These are phyloP conservation scores for Candida endomychidarum DNA, from an alignment of 805 yeast species.

Conservation along the genomic window DNA sequence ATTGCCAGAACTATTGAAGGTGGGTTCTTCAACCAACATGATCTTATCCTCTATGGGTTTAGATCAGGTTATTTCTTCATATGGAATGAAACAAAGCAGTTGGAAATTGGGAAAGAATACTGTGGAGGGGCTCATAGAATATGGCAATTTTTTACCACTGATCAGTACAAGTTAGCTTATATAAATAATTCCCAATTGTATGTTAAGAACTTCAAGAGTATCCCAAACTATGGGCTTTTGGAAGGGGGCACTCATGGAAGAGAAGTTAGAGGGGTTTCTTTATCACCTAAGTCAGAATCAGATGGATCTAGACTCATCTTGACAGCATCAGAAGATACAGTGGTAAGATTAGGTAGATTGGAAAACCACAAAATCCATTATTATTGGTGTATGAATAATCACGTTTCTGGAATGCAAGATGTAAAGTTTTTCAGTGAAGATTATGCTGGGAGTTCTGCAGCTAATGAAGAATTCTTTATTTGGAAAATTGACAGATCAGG, in stretches of 20 bases:
- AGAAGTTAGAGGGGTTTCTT: conserved; percentile 75
- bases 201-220: conserved; percentile 26
- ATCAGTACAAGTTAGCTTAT: conserved; percentile 50
- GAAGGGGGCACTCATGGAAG: conserved; percentile 84
- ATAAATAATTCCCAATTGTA: conserved; percentile 53
- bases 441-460: conserved; percentile 56
- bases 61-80: conserved; percentile 73
- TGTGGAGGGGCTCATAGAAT: conserved; percentile 94
- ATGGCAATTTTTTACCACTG: conserved; percentile 55
- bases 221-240: conserved; percentile 25
- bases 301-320: conserved; percentile 48
- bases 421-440: conserved; percentile 58
- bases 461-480: conserved; percentile 82
- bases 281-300: conserved; percentile 35
- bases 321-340: conserved; percentile 89
- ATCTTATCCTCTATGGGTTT: conserved; percentile 73
- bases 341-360: conserved; percentile 57
- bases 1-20: conserved; percentile 83
- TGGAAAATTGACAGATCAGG: conserved; percentile 60
- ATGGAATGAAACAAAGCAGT: conserved; percentile 78
- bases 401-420: conserved; percentile 85
- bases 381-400: conserved; percentile 69
- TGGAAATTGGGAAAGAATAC: conserved; percentile 62
- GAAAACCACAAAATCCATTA: conserved; percentile 30
- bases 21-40: conserved; percentile 40